Base-by-base conservation (phyloP, 495 filamentous ascomycete species). In the Tuber umbilicatum region DNA sequence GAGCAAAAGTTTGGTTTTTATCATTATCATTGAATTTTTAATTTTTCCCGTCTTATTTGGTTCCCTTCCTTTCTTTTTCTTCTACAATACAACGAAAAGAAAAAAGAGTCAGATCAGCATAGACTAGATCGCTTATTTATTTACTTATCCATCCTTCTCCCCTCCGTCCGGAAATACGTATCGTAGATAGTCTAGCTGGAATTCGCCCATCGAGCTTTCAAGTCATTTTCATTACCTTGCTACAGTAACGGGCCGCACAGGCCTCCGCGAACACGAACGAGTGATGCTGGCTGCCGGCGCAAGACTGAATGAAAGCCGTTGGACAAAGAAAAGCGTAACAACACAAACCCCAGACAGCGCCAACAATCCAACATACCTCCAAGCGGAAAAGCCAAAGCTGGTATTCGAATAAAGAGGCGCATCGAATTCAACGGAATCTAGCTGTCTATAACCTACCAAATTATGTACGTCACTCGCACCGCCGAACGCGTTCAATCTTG, bases 261-360 rank as follows among this genome's bases (percentile, higher is more conserved):
- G 7, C 5, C 14, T n/a, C n/a, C n/a, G 42, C 31, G 69, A 38
- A 78, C 80, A n/a, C 70, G 76, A 16, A 83, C 72, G 73, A 83
- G 84, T 68, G 83, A 80, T 69, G 47, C 23, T 10, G 5, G 19
- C 21, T 21, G 21, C 19, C n/a, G n/a, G n/a, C n/a, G n/a, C n/a
- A n/a, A n/a, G n/a, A n/a, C n/a, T n/a, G n/a, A n/a, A n/a, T n/a
- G n/a, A n/a, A n/a, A n/a, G n/a, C n/a, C n/a, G n/a, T n/a, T n/a
- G n/a, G n/a, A n/a, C n/a, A n/a, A n/a, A n/a, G n/a, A n/a, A n/a
- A n/a, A n/a, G n/a, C n/a, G n/a, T n/a, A n/a, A n/a, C n/a, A n/a
- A n/a, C n/a, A n/a, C n/a, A n/a, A n/a, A n/a, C n/a, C n/a, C n/a
- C n/a, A n/a, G n/a, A n/a, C n/a, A n/a, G n/a, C n/a, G n/a, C n/a